Conservation (phyloP, 169 alveolate genomes). For the Plasmodium yoelii region DNA sequence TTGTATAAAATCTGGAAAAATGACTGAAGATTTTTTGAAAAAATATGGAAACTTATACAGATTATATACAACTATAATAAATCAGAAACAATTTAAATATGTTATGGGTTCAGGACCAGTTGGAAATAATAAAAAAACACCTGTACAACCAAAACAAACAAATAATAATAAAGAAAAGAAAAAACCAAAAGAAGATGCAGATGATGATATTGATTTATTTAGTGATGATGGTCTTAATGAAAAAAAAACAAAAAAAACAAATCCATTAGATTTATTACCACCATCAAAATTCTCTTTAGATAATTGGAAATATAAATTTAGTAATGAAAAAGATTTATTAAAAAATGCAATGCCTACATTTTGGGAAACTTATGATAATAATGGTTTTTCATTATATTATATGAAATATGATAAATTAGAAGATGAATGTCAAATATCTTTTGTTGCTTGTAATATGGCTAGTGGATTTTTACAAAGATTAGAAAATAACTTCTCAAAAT, state of each 20-base stretch:
- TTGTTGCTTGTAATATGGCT: constrained; percentile 92
- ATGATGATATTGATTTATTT: constrained; percentile 47
- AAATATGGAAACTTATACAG: constrained; percentile 40
- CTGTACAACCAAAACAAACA: constrained; percentile 66
- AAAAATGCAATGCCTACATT: constrained; percentile 93
- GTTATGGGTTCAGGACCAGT: constrained; percentile 61
- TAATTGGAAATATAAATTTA: constrained; percentile 95
- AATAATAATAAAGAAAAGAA: constrained; percentile 71
- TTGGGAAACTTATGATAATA: constrained; percentile 90
- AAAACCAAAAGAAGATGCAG: constrained; percentile 70
- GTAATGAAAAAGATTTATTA: constrained; percentile 92
- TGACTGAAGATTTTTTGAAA: constrained; percentile 71
- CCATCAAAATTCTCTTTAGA: constrained; percentile 92
- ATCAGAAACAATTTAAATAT: constrained; percentile 77
- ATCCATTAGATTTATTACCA: constrained; percentile 92
- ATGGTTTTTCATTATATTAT: constrained; percentile 94
- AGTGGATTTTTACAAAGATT: constrained; percentile 96
- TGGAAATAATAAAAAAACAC: constrained; percentile 58
- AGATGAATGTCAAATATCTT: constrained; percentile 94
- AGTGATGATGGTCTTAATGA: constrained; percentile 77
- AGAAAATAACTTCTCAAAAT: constrained; percentile 93
- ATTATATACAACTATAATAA: constrained; percentile 53
- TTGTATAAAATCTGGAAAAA: constrained; percentile 79
- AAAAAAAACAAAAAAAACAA: constrained; percentile 83
- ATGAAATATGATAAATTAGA: constrained; percentile 95